Conservation (phyloP, 345 rosid species). For the Aquilaria malaccensis region DNA sequence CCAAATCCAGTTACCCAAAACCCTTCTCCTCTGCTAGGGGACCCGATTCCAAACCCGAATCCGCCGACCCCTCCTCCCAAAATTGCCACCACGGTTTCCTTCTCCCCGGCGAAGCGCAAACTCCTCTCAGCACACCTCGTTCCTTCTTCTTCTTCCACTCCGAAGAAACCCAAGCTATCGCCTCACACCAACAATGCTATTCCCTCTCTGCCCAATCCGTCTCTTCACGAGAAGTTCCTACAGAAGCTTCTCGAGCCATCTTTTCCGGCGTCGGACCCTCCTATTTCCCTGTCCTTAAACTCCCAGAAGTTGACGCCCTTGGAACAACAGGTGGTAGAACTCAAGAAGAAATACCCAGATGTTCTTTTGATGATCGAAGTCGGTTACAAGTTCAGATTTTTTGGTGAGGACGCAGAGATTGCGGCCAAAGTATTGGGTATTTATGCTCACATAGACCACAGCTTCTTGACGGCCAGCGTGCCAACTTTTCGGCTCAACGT, state of each 20-base stretch:
- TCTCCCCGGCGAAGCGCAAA: constrained; percentile 70
- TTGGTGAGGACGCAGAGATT: constrained; percentile 81
- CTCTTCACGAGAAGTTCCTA: constrained; percentile 44
- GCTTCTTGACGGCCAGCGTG: constrained; percentile 78
- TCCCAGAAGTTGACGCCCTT: constrained; percentile 64
- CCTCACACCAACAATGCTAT: constrained; percentile 43
- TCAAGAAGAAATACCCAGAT: constrained; percentile 58
- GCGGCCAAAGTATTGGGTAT: constrained; percentile 78
- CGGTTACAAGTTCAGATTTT: constrained; percentile 84
- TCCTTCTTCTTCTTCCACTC: constrained; percentile 12
- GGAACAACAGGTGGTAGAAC: constrained; percentile 74
- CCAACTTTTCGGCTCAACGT: constrained; percentile 87
- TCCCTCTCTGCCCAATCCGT: constrained; percentile 26
- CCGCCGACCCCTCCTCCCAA: constrained; percentile 36
- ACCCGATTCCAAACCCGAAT: constrained; percentile 14
- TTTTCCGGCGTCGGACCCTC: constrained; percentile 2
- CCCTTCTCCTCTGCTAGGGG: constrained; percentile 13
- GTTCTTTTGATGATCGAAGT: constrained; percentile 90
- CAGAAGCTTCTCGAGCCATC: constrained; percentile 34
- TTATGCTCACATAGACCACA: constrained; percentile 73
- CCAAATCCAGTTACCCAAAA: constrained; percentile 1
- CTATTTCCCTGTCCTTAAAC: constrained; percentile 3
- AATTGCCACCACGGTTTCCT: constrained; percentile 59
- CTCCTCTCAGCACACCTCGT: constrained; percentile 48
- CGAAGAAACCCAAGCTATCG: constrained; percentile 46